Evolutionary conservation across 192 early-diverging fungal species (phyloP).

Genomic region (Dimargaris cristalligena): DNA sequence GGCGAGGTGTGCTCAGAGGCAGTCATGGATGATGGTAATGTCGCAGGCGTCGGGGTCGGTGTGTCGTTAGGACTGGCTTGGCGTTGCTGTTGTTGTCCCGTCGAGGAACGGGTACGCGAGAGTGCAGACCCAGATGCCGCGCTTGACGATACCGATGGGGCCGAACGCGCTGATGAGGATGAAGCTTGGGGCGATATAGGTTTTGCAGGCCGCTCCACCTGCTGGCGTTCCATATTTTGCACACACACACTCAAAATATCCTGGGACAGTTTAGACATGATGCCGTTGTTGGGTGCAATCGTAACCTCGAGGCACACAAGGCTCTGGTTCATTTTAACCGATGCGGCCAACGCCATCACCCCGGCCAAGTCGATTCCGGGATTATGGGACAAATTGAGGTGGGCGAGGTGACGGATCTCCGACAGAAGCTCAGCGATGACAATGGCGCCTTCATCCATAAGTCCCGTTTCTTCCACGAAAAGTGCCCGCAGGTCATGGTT

Average conservation of each 20-base stretch:
- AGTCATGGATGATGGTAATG: too few relatives aligned
- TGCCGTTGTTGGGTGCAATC: slow-evolving; percentile 28
- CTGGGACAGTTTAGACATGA: slow-evolving; percentile 28
- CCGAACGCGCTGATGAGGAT: background rate
- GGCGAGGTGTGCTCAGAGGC: too few relatives aligned
- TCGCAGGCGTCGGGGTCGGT: too few relatives aligned
- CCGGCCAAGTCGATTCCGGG: slow-evolving; percentile 60
- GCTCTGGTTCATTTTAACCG: slow-evolving; percentile 61
- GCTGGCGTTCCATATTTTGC: slow-evolving; percentile 29
- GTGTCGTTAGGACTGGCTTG: too few relatives aligned
- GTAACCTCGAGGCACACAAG: slow-evolving; percentile 57
- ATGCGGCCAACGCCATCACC: slow-evolving; percentile 61
- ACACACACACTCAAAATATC: slow-evolving; percentile 29
- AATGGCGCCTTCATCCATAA: slow-evolving; percentile 62
- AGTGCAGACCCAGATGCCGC: too few relatives aligned
- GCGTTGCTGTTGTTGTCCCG: too few relatives aligned
- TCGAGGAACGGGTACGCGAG: too few relatives aligned
- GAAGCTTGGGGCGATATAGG: background rate
- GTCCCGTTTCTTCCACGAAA: slow-evolving; percentile 37
- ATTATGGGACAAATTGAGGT: slow-evolving; percentile 64
- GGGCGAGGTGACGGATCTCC: slow-evolving; percentile 43
- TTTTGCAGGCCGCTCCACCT: too few relatives aligned
- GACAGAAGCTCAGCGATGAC: slow-evolving; percentile 67
- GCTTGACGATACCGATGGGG: too few relatives aligned
- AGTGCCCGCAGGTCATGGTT: slow-evolving; percentile 47